These are phyloP conservation scores for Fusarium neocosmosporiellum DNA, from an alignment of 2,329 filamentous ascomycete species.

Conservation along the genomic window DNA sequence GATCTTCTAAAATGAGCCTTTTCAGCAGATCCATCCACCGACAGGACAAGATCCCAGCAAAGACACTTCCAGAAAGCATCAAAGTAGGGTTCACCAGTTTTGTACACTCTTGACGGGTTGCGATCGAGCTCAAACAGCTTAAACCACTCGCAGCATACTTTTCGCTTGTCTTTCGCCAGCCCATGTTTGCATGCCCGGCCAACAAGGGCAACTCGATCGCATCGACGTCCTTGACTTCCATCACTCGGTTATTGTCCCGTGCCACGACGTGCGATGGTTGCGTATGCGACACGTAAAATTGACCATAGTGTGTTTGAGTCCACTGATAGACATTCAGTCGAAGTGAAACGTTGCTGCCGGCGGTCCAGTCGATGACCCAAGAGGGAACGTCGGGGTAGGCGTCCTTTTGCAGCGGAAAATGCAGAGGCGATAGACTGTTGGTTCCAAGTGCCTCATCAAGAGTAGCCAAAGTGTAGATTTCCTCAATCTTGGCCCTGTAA, in stretches of 20 bases:
- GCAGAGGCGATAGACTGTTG: background rate
- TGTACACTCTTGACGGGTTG: background rate
- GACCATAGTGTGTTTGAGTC: background rate
- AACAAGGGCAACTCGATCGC: background rate
- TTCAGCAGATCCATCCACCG: background rate
- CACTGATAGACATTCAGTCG: background rate
- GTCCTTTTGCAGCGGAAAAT: background rate
- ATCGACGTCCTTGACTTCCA: background rate
- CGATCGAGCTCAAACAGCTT: background rate
- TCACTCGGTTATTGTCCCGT: background rate
- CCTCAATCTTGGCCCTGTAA: background rate
- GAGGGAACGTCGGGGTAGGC: background rate
- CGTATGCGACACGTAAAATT: background rate
- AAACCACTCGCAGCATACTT: background rate
- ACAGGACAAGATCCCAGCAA: background rate
- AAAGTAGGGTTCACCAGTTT: background rate
- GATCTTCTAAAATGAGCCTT: background rate
- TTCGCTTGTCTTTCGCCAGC: background rate
- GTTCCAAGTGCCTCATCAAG: background rate
- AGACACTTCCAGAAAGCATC: background rate
- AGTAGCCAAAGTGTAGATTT: background rate
- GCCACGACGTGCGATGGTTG: background rate
- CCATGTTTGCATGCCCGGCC: background rate
- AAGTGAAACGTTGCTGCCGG: background rate
- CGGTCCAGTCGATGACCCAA: background rate